Evolutionary conservation across 2,329 filamentous ascomycete genomes (phyloP), one percentile per base, ranked within the genome.

Genomic region (Talaromyces sp.): DNA sequence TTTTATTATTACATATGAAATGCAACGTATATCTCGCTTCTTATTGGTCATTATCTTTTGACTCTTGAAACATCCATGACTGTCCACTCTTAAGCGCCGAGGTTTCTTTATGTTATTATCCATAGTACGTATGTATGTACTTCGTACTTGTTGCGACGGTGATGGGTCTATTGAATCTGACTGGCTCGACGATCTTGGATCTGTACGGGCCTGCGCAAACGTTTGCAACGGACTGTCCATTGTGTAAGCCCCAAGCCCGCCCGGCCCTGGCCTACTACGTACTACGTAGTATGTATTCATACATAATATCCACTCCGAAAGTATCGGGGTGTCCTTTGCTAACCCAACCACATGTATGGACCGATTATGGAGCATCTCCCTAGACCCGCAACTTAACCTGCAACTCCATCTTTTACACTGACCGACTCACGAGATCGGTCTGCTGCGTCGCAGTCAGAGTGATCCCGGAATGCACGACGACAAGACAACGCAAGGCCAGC

Each of bases 111-210:
- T 48, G 42, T 25, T 25, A 23, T 54, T 33, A 52, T 52, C 28
- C 31, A 54, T 35, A 31, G 31, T 31, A 54, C 50, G 50, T 9
- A 54, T n/a, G 31, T 33, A 52, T 50, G 46, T 31, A 31, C 46
- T 50, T 25, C 46, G 46, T 50, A 50, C 7, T 31, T n/a, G 14
- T n/a, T 31, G 25, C 25, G 8, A 31, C 46, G 25, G 23, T 18
- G 31, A 50, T 23, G 50, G 18, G 50, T 11, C 33, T 55, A 8
- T n/a, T 18, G 54, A 40, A 12, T 57, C 37, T 57, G 54, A 57
- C 37, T 57, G 54, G 54, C 54, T 28, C 35, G 54, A 40, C 35
- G 54, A 57, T 57, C 54, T 39, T 40, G 35, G 35, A 40, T 40
- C 33, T 57, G 35, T 18, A 57, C 21, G 42, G 33, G 37, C 23